phyloP scores from a whole-genome alignment of 2,329 filamentous ascomycete species.

The Aspergillus pseudonomiae region DNA sequence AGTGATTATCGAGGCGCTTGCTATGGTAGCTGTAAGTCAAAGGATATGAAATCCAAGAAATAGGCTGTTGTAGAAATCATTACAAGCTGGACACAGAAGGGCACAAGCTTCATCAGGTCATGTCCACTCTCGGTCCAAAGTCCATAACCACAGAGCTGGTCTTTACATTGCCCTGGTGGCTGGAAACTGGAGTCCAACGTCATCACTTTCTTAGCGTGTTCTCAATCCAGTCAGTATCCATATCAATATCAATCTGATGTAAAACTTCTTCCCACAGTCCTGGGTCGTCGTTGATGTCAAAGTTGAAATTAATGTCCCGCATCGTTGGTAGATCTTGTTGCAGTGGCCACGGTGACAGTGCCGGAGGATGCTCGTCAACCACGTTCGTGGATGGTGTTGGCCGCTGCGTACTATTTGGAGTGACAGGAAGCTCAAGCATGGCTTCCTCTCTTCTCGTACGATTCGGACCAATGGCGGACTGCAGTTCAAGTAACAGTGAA shows the following conservation, averaged over 20 bases:
- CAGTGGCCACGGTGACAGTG: conserved; percentile 21
- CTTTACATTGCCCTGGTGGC: neutral
- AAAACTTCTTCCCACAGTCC: conserved; percentile 47
- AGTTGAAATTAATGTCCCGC: conserved; percentile 39
- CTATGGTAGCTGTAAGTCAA: neutral
- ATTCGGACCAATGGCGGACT: conserved; percentile 31
- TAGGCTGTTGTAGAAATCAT: too few species aligned
- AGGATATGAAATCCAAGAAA: too few species aligned
- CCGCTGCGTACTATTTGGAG: conserved; percentile 22
- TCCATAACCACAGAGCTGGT: neutral
- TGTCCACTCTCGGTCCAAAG: neutral
- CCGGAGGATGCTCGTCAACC: conserved; percentile 7
- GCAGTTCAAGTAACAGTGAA: conserved; percentile 42
- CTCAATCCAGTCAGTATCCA: conserved; percentile 47
- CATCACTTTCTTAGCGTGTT: conserved; percentile 30
- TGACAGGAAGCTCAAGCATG: conserved; percentile 12
- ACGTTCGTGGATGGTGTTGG: conserved; percentile 11
- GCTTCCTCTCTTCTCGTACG: conserved; percentile 9
- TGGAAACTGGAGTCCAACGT: too few species aligned
- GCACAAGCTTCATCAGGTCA: neutral
- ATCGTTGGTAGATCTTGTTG: conserved; percentile 26
- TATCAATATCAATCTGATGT: conserved; percentile 44
- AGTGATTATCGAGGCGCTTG: neutral
- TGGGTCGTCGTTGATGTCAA: conserved; percentile 42
- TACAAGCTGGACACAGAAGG: too few species aligned